Base-by-base conservation (phyloP, 2,329 filamentous ascomycete genomes). In the Diaporthe nobilis region DNA sequence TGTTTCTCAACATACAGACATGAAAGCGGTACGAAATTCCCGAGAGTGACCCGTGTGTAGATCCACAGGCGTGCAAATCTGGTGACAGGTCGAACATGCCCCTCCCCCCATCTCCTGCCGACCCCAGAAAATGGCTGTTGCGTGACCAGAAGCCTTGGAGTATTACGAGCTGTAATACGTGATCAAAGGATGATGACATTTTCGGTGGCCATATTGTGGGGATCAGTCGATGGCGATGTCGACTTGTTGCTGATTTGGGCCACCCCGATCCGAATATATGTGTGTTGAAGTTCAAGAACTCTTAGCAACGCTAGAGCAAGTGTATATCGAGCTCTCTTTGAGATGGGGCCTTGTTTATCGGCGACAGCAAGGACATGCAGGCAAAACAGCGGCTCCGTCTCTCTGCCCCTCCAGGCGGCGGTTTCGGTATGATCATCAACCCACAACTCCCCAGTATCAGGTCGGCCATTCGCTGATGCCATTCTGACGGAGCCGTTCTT, bases 61-160 rank as follows among this genome's bases (percentile, higher is more conserved):
- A 70, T 70, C 6, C 65, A 8, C 9, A 10, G 15, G 49, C n/a
- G 15, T 31, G 51, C 65, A 70, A 42, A 70, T 70, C 65, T 55
- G 2, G 65, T 70, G n/a, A 20, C 17, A 37, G 47, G 65, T 70
- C 22, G 22, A 22, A 28, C 65, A 55, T 20, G 31, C n/a, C 2
- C 4, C n/a, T 28, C 20, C 34, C 7, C 49, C 34, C 34, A 34
- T 13, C 4, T 39, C 17, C 34, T 17, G 20, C 34, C 49, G 20
- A 12, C 28, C 49, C 31, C 49, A 53, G 12, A 51, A 20, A 53
- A 4, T 22, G 39, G 31, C n/a, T 12, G 17, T 49, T 39, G 47
- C 25, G 34, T 6, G 53, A 39, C 49, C 13, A 53, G 22, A 22
- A 2, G 4, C 8, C 10, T 9, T 17, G n/a, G 34, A 10, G 17